These are phyloP conservation scores for Dendrothele bispora DNA, from an alignment of 768 basidiomycete species.

Conservation along the genomic window DNA sequence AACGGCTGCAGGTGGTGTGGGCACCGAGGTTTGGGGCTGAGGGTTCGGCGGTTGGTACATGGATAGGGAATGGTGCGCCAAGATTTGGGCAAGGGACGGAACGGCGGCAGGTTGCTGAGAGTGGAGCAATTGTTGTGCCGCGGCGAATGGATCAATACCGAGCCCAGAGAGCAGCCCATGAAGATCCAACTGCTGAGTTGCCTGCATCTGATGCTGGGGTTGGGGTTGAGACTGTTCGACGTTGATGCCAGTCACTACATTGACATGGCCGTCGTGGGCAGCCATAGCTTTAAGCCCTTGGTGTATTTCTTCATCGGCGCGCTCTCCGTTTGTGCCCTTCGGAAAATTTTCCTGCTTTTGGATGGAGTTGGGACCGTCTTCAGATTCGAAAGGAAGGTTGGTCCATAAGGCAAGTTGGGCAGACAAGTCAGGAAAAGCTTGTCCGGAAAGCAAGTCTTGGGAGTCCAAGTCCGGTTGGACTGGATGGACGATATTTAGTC, in stretches of 20 bases:
- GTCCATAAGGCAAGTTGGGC: conserved; percentile 86
- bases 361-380: conserved; percentile 57
- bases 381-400: conserved; percentile 75
- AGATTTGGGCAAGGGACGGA: conserved; percentile 70
- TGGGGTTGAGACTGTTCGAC: conserved; percentile 19
- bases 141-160: conserved; percentile 43
- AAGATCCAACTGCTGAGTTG: conserved; percentile 33
- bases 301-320: conserved; percentile 41
- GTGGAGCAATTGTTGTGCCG: conserved; percentile 28
- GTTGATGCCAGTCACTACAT: conserved; percentile 53
- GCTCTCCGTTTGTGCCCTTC: conserved; percentile 40
- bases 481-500: conserved; percentile 78
- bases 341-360: conserved; percentile 29
- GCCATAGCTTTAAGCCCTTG: conserved; percentile 36
- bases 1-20: conserved; percentile 15
- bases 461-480: conserved; percentile 37
- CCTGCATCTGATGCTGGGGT: conserved; percentile 34
- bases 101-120: conserved; percentile 29
- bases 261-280: conserved; percentile 56
- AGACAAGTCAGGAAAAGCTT: conserved; percentile 70
- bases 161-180: conserved; percentile 36
- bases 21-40: conserved; percentile 16
- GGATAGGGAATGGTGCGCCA: conserved; percentile 39
- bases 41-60: conserved; percentile 14
- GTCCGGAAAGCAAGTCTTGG: conserved; percentile 62